A percentile compares a stretch with the other conserved stretches of the same genome.
Conservation (phyloP, 805 yeast species). For the Teunomyces barrocoloradensis region DNA sequence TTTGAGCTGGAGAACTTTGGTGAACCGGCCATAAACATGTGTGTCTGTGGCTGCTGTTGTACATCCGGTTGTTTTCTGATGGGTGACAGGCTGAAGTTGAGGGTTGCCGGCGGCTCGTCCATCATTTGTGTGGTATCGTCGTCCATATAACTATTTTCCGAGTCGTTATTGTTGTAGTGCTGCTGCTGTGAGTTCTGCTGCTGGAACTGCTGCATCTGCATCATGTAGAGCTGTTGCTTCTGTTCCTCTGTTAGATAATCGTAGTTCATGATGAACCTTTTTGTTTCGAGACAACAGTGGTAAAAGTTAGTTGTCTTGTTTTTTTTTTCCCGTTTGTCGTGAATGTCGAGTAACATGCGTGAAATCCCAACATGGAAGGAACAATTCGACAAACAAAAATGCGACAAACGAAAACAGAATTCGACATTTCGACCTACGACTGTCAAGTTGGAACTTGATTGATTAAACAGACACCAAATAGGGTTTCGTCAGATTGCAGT, state of each 20-base stretch:
- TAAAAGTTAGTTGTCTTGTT: background rate
- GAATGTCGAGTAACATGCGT: constrained; percentile 1
- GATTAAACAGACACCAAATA: background rate
- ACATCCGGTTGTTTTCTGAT: constrained; percentile 6
- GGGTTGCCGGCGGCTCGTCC: constrained; percentile 10
- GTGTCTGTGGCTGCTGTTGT: background rate
- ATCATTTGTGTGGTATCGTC: constrained; percentile 31
- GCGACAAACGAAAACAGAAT: background rate
- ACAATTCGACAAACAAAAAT: constrained; percentile 4
- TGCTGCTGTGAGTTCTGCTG: constrained; percentile 12
- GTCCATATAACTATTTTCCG: constrained; percentile 36
- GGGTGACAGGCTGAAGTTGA: constrained; percentile 8
- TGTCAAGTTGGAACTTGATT: background rate
- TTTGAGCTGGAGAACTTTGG: constrained; percentile 12
- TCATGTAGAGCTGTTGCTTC: constrained; percentile 28
- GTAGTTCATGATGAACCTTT: constrained; percentile 21
- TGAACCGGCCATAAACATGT: constrained; percentile 1
- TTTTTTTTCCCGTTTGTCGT: constrained; percentile 2
- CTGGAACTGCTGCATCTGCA: constrained; percentile 19
- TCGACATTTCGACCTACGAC: too few species aligned
- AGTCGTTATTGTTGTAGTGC: constrained; percentile 8
- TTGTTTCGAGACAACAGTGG: background rate
- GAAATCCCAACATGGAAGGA: background rate
- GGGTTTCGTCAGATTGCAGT: background rate
- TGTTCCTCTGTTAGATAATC: constrained; percentile 30